Percentiles rank a stretch among this genome's conserved stretches.
phyloP scores from a whole-genome alignment of 177 flowering plant species.

The Tripterygium wilfordii region DNA sequence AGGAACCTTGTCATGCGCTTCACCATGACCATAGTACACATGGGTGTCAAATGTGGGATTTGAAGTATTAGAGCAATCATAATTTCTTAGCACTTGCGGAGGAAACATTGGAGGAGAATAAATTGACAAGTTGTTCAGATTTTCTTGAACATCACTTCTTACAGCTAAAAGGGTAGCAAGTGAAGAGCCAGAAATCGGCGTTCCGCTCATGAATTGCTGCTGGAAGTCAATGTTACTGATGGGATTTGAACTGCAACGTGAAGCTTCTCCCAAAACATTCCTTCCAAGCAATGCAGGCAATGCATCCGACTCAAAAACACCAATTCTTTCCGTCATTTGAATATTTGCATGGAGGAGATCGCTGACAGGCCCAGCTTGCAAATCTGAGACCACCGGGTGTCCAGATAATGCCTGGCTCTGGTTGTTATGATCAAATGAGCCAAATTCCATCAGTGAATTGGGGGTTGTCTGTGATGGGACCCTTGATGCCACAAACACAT shows the following conservation, averaged over 20 bases:
- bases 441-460: conserved; percentile 20
- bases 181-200: conserved; percentile 28
- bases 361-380: conserved; percentile 23
- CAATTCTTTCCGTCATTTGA: not conserved
- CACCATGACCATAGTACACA: conserved; percentile 20
- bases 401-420: conserved; percentile 26
- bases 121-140: conserved; percentile 16
- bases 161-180: conserved; percentile 29
- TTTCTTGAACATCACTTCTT: conserved; percentile 29
- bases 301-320: conserved; percentile 13
- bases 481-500: conserved; percentile 21
- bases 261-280: conserved; percentile 9
- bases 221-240: conserved; percentile 13
- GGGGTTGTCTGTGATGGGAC: conserved; percentile 9
- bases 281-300: conserved; percentile 12
- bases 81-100: conserved; percentile 18
- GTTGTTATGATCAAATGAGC: conserved; percentile 18
- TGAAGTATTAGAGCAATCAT: conserved; percentile 20
- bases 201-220: conserved; percentile 26
- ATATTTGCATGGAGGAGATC: conserved; percentile 3
- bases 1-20: conserved; percentile 15
- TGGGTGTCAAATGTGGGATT: conserved; percentile 20
- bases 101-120: conserved; percentile 23
- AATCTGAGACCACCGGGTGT: conserved; percentile 24
- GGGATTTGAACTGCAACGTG: conserved; percentile 10